A percentile compares a stretch with the other conserved stretches of the same genome.
phyloP scores from a whole-genome alignment of 2,329 filamentous ascomycete species.

The Lachnellula arida region DNA sequence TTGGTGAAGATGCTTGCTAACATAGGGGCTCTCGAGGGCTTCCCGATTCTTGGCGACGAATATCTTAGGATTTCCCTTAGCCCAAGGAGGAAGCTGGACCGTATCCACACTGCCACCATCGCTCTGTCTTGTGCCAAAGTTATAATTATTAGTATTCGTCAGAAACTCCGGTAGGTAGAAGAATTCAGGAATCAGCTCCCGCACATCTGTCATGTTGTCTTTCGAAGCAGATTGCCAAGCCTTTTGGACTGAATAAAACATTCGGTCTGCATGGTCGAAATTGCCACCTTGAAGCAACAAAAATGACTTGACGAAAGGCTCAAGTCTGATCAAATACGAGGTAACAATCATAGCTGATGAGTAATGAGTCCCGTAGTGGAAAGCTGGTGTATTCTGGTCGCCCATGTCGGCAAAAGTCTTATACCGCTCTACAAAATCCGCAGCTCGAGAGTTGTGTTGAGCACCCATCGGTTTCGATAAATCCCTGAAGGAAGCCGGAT shows the following conservation, averaged over 20 bases:
- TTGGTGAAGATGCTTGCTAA: constrained; percentile 81
- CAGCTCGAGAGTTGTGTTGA: constrained; percentile 70
- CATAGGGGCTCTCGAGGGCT: constrained; percentile 87
- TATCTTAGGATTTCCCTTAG: constrained; percentile 90
- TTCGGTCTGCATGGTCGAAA: constrained; percentile 91
- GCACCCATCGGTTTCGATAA: constrained; percentile 95
- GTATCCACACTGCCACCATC: constrained; percentile 75
- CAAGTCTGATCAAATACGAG: constrained; percentile 89
- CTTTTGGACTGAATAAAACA: constrained; percentile 90
- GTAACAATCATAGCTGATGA: constrained; percentile 99
- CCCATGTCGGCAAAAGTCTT: constrained; percentile 86
- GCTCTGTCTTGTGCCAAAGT: constrained; percentile 85
- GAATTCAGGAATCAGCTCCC: constrained; percentile 94
- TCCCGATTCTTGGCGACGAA: constrained; percentile 96
- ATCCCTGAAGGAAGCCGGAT: constrained; percentile 84
- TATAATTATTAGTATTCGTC: constrained; percentile 88
- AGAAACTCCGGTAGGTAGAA: constrained; percentile 95
- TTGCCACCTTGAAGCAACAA: constrained; percentile 89
- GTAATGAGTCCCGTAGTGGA: constrained; percentile 98
- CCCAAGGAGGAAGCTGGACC: constrained; percentile 90
- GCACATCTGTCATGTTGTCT: constrained; percentile 88
- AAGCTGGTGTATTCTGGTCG: constrained; percentile 68
- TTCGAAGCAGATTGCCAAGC: constrained; percentile 87
- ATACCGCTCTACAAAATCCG: constrained; percentile 79
- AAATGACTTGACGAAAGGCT: constrained; percentile 95